Conservation (phyloP, 1,284 basidiomycete species). For the Boletus sp. region DNA sequence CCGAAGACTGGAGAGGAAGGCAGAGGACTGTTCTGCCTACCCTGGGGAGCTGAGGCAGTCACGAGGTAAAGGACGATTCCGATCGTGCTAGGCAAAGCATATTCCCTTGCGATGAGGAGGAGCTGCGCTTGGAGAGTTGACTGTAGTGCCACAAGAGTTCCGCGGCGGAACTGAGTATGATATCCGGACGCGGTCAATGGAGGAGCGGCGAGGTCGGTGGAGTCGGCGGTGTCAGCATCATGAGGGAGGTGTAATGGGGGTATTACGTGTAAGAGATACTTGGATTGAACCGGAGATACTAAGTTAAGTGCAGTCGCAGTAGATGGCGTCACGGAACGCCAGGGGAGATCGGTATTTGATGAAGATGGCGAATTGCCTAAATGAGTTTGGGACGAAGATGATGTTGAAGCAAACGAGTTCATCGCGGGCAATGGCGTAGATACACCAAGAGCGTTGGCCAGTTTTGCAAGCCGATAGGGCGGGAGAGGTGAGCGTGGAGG, state of each 20-base stretch:
- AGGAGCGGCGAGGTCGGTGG: slow-evolving; percentile 46
- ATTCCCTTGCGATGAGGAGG: slow-evolving; percentile 80
- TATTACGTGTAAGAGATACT: slow-evolving; percentile 70
- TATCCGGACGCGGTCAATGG: slow-evolving; percentile 64
- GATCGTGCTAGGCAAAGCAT: slow-evolving; percentile 74
- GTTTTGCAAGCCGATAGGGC: slow-evolving; percentile 69
- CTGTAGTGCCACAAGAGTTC: slow-evolving; percentile 69
- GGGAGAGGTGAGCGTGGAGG: slow-evolving; percentile 66
- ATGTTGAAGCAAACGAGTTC: slow-evolving; percentile 27
- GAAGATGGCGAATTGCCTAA: slow-evolving; percentile 29
- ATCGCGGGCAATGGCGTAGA: slow-evolving; percentile 62
- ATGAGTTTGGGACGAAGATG: slow-evolving; percentile 34
- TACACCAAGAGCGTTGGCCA: slow-evolving; percentile 79
- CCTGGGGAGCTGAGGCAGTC: slow-evolving; percentile 37
- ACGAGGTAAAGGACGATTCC: slow-evolving; percentile 78
- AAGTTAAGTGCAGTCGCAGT: slow-evolving; percentile 36
- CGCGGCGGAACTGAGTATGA: slow-evolving; percentile 71
- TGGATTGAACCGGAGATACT: slow-evolving; percentile 41
- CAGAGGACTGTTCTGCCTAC: slow-evolving; percentile 13
- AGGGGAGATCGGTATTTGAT: slow-evolving; percentile 39
- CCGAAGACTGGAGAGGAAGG: slow-evolving; percentile 16
- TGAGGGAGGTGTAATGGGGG: slow-evolving; percentile 67
- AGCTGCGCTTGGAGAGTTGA: slow-evolving; percentile 69
- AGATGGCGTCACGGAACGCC: slow-evolving; percentile 59
- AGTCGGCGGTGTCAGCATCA: slow-evolving; percentile 43